Evolutionary conservation across 2,329 filamentous ascomycete genomes (phyloP).

Genomic region (Cordyceps farinosa): DNA sequence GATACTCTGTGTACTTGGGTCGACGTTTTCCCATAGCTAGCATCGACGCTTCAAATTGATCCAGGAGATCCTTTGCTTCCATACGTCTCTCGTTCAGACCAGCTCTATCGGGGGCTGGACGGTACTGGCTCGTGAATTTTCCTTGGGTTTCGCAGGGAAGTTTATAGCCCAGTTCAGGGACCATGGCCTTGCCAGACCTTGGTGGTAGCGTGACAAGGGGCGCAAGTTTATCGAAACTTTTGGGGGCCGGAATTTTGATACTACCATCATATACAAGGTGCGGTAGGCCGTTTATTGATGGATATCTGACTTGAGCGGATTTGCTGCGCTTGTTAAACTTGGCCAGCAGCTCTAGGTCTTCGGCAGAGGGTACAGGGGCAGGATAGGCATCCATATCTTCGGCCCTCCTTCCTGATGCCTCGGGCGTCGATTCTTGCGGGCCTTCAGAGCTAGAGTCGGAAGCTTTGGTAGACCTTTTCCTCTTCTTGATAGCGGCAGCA

Average conservation of each 20-base stretch:
- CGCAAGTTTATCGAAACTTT: constrained; percentile 43
- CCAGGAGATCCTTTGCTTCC: constrained; percentile 38
- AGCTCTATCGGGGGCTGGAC: constrained; percentile 36
- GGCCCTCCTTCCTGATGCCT: constrained; percentile 29
- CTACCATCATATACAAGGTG: constrained; percentile 36
- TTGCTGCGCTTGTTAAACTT: constrained; percentile 38
- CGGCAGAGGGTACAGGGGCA: constrained; percentile 31
- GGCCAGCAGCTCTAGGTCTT: constrained; percentile 35
- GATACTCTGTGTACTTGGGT: constrained; percentile 46
- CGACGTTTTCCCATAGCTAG: constrained; percentile 39
- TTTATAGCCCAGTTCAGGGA: constrained; percentile 37
- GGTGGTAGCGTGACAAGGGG: constrained; percentile 41
- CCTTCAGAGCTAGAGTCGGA: constrained; percentile 22
- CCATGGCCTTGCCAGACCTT: constrained; percentile 36
- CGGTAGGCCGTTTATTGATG: constrained; percentile 37
- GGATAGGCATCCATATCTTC: constrained; percentile 35
- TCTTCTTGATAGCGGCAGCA: not conserved
- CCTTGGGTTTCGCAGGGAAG: constrained; percentile 45
- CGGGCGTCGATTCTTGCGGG: constrained; percentile 28
- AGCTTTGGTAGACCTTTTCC: constrained; percentile 12
- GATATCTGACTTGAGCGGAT: constrained; percentile 36
- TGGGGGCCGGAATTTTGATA: constrained; percentile 42
- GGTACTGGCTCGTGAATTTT: constrained; percentile 39
- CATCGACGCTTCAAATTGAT: constrained; percentile 42
- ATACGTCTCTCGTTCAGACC: constrained; percentile 40